Percentiles rank a stretch among this genome's conserved stretches.
These are phyloP conservation scores for Nemania abortiva DNA, from an alignment of 2,329 filamentous ascomycete genomes.

Conservation along the genomic window DNA sequence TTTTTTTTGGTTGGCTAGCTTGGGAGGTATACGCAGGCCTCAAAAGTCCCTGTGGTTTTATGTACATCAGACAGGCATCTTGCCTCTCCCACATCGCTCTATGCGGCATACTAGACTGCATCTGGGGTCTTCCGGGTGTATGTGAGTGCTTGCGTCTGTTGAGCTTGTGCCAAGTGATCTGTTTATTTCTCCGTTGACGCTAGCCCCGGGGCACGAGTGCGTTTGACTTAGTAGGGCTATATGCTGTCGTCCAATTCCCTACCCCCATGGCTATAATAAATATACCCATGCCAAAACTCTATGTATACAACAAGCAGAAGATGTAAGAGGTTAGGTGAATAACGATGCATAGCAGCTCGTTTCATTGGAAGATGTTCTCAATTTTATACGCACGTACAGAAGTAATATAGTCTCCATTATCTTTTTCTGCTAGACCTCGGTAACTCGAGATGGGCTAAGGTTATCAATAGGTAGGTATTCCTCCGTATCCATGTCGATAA, in stretches of 20 bases:
- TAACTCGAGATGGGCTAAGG: not conserved
- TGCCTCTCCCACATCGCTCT: not conserved
- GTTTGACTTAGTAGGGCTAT: constrained; percentile 1
- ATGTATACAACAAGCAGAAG: not conserved
- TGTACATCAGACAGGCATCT: too few relatives aligned
- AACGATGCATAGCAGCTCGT: not conserved
- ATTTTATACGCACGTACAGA: not conserved
- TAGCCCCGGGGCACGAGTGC: not conserved
- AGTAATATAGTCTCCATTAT: not conserved
- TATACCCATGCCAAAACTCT: not conserved
- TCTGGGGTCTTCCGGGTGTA: not conserved
- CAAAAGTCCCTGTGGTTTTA: too few relatives aligned
- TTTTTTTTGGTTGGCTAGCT: too few relatives aligned
- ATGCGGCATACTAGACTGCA: not conserved
- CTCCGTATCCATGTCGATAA: constrained; percentile 7
- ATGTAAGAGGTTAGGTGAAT: not conserved
- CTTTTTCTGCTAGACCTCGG: not conserved
- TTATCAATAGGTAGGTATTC: constrained; percentile 1
- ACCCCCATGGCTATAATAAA: not conserved
- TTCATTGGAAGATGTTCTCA: not conserved
- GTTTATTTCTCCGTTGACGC: constrained; percentile 7
- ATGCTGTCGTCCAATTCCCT: not conserved
- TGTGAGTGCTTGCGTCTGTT: constrained; percentile 25
- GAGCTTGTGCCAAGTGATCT: constrained; percentile 12
- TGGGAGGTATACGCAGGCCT: too few relatives aligned